Base-by-base conservation (phyloP, 176 grass and related monocot species). In the Phoenix dactylifera region DNA sequence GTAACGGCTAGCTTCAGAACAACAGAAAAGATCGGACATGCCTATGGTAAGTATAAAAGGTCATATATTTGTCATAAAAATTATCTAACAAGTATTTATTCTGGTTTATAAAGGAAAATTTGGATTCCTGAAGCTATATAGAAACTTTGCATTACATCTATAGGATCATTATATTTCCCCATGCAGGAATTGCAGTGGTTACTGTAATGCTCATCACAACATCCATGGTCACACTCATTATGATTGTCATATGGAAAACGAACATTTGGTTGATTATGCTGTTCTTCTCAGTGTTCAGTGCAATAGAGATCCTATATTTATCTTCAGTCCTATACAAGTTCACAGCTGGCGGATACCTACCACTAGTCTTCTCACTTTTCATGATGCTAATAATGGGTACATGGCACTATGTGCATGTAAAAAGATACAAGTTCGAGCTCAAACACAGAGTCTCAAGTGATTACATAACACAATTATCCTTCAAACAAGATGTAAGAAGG, bases 1-100 rank as follows among this genome's bases (percentile, higher is more conserved):
- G 56, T 85, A 9, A 89, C 86, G 17, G 63, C 74, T 23, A 51
- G 3, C 17, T 89, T 82, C 81, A 75, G 58, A 68, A 73, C 74
- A 3, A 83, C 85, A 22, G 15, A 35, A 49, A 81, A 74, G 69
- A 89, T 89, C 50, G 74, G 86, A 61, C 79, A 85, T 62, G 82
- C 82, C 1, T 89, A 89, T 63, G 86, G 83, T 86, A 76, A 60
- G 66, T 32, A 12, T 18, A 32, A 15, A 35, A 35, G 15, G 10
- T 44, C 35, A 44, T 44, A 44, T 12, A 44, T 44, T 44, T 12
- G 10, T 44, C 35, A 44, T 12, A 44, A 44, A 12, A 44, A 44
- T 44, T 12, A 14, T 12, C 10, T 44, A 12, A 12, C 2, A 14
- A 9, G 10, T 12, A 44, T 12, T 2, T 44, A 44, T 44, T 2